phyloP scores from a whole-genome alignment of 2,329 filamentous ascomycete genomes.

The Trichoderma endophyticum region DNA sequence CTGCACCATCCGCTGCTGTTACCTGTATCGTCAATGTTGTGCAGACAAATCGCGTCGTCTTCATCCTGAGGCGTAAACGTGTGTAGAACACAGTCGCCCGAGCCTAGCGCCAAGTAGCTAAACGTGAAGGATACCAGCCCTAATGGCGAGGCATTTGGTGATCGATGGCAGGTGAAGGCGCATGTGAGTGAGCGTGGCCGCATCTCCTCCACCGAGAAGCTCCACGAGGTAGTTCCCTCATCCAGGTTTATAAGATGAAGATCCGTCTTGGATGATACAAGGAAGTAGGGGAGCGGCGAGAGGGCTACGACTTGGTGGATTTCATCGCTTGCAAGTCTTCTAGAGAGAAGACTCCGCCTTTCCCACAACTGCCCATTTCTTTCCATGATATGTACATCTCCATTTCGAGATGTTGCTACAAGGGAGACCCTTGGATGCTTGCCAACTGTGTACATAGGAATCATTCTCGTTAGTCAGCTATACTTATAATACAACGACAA shows the following conservation, averaged over 20 bases:
- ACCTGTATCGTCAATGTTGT: constrained; percentile 35
- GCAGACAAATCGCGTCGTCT: constrained; percentile 56
- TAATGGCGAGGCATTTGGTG: constrained; percentile 50
- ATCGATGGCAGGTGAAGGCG: constrained; percentile 45
- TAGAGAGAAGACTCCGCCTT: constrained; percentile 42
- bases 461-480: not conserved
- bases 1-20: constrained; percentile 43
- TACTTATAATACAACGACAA: not conserved
- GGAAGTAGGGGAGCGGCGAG: constrained; percentile 55
- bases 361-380: constrained; percentile 47
- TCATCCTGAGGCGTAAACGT: constrained; percentile 56
- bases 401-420: constrained; percentile 49
- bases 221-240: constrained; percentile 51
- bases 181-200: constrained; percentile 58
- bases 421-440: constrained; percentile 25
- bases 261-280: constrained; percentile 55
- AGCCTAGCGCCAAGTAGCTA: constrained; percentile 58
- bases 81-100: constrained; percentile 62
- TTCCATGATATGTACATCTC: constrained; percentile 48
- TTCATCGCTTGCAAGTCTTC: constrained; percentile 46
- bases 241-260: constrained; percentile 57
- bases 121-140: constrained; percentile 63
- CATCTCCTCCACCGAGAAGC: constrained; percentile 58
- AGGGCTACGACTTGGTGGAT: constrained; percentile 56
- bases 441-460: constrained; percentile 5